phyloP scores from a whole-genome alignment of 1,139 yeast genomes.

The Arxiozyma heterogenica region DNA sequence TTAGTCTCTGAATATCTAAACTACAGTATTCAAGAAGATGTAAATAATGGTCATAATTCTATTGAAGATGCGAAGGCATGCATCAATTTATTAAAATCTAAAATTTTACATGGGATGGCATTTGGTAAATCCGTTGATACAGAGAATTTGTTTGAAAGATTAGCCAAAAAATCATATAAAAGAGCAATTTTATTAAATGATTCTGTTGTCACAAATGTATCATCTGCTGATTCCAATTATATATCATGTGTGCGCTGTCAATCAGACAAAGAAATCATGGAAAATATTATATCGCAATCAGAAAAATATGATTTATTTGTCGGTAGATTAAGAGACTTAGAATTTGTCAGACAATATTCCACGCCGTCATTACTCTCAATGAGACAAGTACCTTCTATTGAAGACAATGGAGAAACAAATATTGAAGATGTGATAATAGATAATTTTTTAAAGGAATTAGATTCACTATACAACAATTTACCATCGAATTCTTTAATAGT shows the following conservation, averaged over 20 bases:
- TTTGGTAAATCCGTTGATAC: slow-evolving; percentile 51
- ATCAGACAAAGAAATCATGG: slow-evolving; percentile 53
- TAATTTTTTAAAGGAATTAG: slow-evolving; percentile 23
- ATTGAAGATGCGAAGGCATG: slow-evolving; percentile 80
- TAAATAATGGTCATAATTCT: slow-evolving; percentile 68
- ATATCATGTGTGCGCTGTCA: slow-evolving; percentile 36
- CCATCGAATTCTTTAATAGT: slow-evolving; percentile 56
- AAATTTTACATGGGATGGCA: slow-evolving; percentile 53
- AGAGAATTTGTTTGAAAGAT: slow-evolving; percentile 34
- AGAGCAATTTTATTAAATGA: slow-evolving; percentile 36
- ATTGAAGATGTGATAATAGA: neutral
- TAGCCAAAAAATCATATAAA: slow-evolving; percentile 29
- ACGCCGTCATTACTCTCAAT: slow-evolving; percentile 12
- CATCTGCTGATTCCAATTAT: slow-evolving; percentile 4
- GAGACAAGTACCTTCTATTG: slow-evolving; percentile 8
- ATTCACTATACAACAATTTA: slow-evolving; percentile 40
- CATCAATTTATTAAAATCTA: slow-evolving; percentile 62
- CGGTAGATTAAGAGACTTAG: slow-evolving; percentile 52
- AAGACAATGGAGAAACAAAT: slow-evolving; percentile 34
- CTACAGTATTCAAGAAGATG: slow-evolving; percentile 53
- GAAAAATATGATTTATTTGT: slow-evolving; percentile 42
- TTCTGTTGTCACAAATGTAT: slow-evolving; percentile 15
- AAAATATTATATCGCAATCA: slow-evolving; percentile 33
- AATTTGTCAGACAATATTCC: slow-evolving; percentile 33
- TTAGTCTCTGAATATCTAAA: slow-evolving; percentile 49